A percentile compares a stretch with the other conserved stretches of the same genome.
phyloP scores from a whole-genome alignment of 2,329 filamentous ascomycete species.

The Cladosporium sp. region DNA sequence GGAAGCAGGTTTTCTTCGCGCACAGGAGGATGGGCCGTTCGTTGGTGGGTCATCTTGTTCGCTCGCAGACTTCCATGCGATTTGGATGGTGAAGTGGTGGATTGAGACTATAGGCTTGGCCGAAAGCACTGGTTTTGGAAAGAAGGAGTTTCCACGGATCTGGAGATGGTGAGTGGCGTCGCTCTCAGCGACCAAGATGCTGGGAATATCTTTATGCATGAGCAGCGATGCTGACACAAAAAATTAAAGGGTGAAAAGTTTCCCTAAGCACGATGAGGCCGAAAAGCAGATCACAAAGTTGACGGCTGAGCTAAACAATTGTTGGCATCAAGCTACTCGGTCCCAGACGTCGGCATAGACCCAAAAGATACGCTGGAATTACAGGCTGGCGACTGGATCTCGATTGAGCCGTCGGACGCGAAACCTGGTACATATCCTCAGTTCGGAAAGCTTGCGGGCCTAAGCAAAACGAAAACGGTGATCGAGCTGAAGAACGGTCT shows the following conservation, averaged over 20 bases:
- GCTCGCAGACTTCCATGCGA: conserved; percentile 26
- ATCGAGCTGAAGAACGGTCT: conserved; percentile 17
- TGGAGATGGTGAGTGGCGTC: conserved; percentile 25
- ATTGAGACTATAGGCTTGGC: conserved; percentile 24
- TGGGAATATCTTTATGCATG: background rate
- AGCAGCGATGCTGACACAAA: background rate
- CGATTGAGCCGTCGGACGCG: conserved; percentile 26
- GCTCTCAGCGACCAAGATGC: background rate
- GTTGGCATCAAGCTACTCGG: conserved; percentile 22
- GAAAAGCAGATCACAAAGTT: conserved; percentile 25
- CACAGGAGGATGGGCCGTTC: conserved; percentile 17
- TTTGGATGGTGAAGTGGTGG: conserved; percentile 29
- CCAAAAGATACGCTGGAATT: conserved; percentile 23
- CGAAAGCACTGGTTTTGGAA: conserved; percentile 23
- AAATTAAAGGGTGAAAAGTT: background rate
- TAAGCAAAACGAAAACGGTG: conserved; percentile 14
- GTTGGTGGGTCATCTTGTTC: conserved; percentile 22
- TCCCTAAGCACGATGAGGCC: conserved; percentile 23
- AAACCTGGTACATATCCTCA: conserved; percentile 26
- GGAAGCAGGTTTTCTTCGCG: conserved; percentile 25
- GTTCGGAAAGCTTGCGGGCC: conserved; percentile 23
- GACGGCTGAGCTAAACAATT: conserved; percentile 23
- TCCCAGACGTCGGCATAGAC: conserved; percentile 24
- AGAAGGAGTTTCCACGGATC: conserved; percentile 23
- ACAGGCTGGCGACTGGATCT: conserved; percentile 22